These are phyloP conservation scores for Arthrobotrys megalospora DNA, from an alignment of 2,329 filamentous ascomycete species.

Conservation along the genomic window DNA sequence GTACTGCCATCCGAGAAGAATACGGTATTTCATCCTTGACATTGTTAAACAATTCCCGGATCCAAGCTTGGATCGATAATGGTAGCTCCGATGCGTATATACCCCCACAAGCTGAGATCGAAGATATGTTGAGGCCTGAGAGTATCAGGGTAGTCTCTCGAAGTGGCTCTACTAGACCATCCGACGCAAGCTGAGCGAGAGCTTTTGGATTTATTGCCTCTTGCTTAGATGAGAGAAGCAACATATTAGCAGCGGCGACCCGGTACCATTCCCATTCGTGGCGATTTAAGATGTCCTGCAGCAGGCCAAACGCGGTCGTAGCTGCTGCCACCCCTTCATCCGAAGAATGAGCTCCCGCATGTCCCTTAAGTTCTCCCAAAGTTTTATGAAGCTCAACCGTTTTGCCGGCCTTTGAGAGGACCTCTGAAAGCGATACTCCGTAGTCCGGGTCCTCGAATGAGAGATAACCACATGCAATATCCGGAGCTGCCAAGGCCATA, in stretches of 20 bases:
- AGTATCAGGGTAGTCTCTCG: slow-evolving; percentile 51
- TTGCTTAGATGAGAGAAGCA: slow-evolving; percentile 38
- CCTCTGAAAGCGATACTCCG: slow-evolving; percentile 47
- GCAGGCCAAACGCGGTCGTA: neutral
- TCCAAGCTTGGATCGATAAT: slow-evolving; percentile 29
- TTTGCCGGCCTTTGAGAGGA: neutral
- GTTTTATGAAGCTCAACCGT: slow-evolving; percentile 14
- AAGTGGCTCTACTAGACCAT: slow-evolving; percentile 46
- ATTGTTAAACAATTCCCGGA: slow-evolving; percentile 35
- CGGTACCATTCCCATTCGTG: slow-evolving; percentile 55
- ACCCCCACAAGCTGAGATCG: neutral
- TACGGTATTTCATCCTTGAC: slow-evolving; percentile 71
- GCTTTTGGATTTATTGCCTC: neutral
- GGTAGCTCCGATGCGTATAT: neutral
- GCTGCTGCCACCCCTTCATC: neutral
- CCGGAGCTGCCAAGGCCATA: slow-evolving; percentile 29
- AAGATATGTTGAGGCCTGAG: slow-evolving; percentile 23
- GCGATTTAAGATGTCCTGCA: slow-evolving; percentile 18
- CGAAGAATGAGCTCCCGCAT: neutral
- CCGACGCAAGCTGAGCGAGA: neutral
- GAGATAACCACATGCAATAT: slow-evolving; percentile 42
- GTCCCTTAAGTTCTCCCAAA: neutral
- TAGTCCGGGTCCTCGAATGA: slow-evolving; percentile 54
- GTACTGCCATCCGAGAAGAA: slow-evolving; percentile 76
- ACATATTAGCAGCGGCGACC: slow-evolving; percentile 40